Base-by-base conservation (phyloP, 2,329 filamentous ascomycete genomes). In the Scedosporium apiospermum region DNA sequence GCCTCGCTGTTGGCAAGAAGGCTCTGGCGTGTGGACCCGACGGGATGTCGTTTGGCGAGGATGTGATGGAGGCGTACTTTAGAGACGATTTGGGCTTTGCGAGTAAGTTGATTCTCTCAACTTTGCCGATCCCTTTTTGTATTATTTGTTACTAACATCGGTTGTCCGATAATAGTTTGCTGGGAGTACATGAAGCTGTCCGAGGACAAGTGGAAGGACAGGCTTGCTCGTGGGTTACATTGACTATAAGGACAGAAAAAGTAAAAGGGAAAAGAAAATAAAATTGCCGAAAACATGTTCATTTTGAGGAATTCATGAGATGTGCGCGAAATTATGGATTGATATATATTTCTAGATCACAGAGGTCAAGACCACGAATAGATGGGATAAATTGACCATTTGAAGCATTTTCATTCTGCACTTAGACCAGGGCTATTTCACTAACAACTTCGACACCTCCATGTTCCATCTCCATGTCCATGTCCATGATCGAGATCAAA, bases 1-100 rank as follows among this genome's bases (percentile, higher is more conserved):
- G 85, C 0, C 74, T 92, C 3, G 88, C 88, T 0, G 79, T 92
- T 1, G 89, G 89, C 41, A 87, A 85, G 71, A 84, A 86, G 68
- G 88, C 86, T 1, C 78, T 91, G 1, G 81, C 83, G 1, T 90
- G 85, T 67, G 81, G 80, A 55, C 80, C 82, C 0, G 78, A 78
- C 0, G 77, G 75, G 1, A 83, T 84, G 53, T 77, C 77, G 27
- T 80, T 77, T 51, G 88, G 88, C 0, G 82, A 84, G 64, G 84
- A 90, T 59, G 77, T 88, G 12, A 80, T 86, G 78, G 71, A 83
- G 66, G 72, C 75, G 4, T 88, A 87, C 69, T 91, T 92, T 71
- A 81, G 84, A 18, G 78, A 88, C 60, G 88, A 91, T 69, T 74
- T 92, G 62, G 88, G 82, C 0, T 86, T 86, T 68, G 76, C 74